A percentile compares a stretch with the other conserved stretches of the same genome.
These are phyloP conservation scores for Claviceps sorghi DNA, from an alignment of 2,329 filamentous ascomycete genomes.

Conservation along the genomic window DNA sequence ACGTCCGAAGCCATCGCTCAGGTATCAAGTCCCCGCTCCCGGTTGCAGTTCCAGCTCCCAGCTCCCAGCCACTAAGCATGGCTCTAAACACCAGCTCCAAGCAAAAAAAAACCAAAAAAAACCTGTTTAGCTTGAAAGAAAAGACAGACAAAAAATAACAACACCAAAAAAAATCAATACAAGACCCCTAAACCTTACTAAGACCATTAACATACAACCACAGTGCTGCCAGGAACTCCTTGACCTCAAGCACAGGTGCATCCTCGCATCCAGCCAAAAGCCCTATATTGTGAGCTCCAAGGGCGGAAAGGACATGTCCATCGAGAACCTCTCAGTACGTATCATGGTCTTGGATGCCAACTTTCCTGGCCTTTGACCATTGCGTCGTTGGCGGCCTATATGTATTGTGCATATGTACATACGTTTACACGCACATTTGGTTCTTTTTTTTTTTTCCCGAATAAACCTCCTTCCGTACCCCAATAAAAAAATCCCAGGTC, in stretches of 20 bases:
- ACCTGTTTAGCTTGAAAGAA: too few relatives aligned
- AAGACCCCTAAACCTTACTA: background rate
- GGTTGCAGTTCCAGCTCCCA: background rate
- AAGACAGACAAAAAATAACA: background rate
- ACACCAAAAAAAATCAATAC: background rate
- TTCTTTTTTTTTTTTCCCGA: too few relatives aligned
- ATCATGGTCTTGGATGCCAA: too few relatives aligned
- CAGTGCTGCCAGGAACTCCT: slow-evolving; percentile 24
- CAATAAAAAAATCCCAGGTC: background rate
- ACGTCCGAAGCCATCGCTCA: slow-evolving; percentile 1
- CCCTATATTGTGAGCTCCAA: slow-evolving; percentile 45
- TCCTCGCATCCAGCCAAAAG: slow-evolving; percentile 43
- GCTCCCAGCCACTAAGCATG: too few relatives aligned
- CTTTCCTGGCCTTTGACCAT: background rate
- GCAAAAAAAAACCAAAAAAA: background rate
- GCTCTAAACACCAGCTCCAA: too few relatives aligned
- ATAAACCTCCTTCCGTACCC: too few relatives aligned
- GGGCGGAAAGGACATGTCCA: slow-evolving; percentile 48
- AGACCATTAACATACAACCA: background rate
- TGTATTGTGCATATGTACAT: too few relatives aligned
- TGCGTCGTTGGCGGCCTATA: too few relatives aligned
- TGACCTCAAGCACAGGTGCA: slow-evolving; percentile 40
- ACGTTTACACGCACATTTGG: too few relatives aligned
- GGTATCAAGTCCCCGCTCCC: background rate
- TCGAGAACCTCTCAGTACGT: slow-evolving; percentile 43